A percentile compares a stretch with the other conserved stretches of the same genome.
phyloP scores from a whole-genome alignment of 208 protist genomes.

The Lotmaria passim region DNA sequence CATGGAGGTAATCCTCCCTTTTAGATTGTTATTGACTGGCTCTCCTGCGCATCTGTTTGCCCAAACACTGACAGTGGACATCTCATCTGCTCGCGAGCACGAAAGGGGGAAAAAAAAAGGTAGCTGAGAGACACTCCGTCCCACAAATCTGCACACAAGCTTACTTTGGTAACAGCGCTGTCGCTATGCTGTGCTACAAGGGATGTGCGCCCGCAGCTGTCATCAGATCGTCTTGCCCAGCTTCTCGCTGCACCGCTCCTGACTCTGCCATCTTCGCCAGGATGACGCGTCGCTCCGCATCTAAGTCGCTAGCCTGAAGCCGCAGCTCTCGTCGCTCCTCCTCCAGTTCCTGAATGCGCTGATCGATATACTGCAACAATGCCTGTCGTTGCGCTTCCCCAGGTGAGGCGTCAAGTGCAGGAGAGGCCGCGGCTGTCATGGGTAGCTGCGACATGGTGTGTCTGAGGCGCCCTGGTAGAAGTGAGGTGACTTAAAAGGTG shows the following conservation, averaged over 20 bases:
- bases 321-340: constrained; percentile 53
- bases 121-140: no score
- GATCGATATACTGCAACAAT: constrained; percentile 34
- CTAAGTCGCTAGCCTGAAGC: constrained; percentile 45
- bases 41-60: no score
- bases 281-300: constrained; percentile 33
- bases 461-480: not conserved
- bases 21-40: no score
- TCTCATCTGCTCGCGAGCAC: no score
- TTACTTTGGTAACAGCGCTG: not conserved
- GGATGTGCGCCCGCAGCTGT: not conserved
- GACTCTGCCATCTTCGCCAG: constrained; percentile 12
- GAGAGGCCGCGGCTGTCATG: not conserved
- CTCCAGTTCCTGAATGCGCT: constrained; percentile 52
- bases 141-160: no score
- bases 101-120: no score
- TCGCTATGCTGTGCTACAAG: not conserved
- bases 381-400: constrained; percentile 8
- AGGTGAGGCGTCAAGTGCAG: not conserved
- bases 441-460: constrained; percentile 1
- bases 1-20: no score
- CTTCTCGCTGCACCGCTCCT: not conserved
- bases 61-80: no score
- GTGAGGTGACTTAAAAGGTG: not conserved
- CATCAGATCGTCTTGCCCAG: no score